Evolutionary conservation across 2,329 filamentous ascomycete genomes (phyloP), one percentile per base, ranked within the genome.

Genomic region (Colletotrichum tanaceti): DNA sequence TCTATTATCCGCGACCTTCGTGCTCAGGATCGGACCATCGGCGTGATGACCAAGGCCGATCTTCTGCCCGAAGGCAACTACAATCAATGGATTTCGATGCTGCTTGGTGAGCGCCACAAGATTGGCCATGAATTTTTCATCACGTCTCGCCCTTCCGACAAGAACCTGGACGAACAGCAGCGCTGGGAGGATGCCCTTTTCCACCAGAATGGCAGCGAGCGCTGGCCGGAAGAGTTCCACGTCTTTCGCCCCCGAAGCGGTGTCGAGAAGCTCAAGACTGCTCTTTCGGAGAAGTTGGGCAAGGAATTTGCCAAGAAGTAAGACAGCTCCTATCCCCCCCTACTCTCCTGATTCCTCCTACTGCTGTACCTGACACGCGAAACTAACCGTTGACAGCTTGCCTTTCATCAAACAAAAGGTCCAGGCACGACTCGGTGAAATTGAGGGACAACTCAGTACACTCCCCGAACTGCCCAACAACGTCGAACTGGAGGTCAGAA

Each of bases 21-120:
- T 1, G 91, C 90, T 0, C 82, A 86, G 2, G 71, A 82, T 4
- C 84, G 90, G 1, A 92, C 90, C 1, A 84, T 92, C 61, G 93
- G 93, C 0, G 91, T 97, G 0, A 84, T 97, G 18, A 97, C 94
- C 0, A 97, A 97, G 74, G 93, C 94, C 0, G 94, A 97, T 70
- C 85, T 91, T 0, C 79, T 94, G 0, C 85, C 88, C 0, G 84
- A 84, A 0, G 82, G 84, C 1, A 80, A 87, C 0, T 79, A 82
- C 0, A 72, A 78, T 0, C 88, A 90, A 64, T 93, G 91, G 86
- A 75, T 87, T 0, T 80, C 85, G 0, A 90, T 94, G 63, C 83
- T 97, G 5, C 80, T 83, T 0, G 88, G 89, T 0, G 75, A 86
- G 2, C 85, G 86, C 2, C 93, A 92, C 68, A 74, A 76, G 0